Evolutionary conservation across 2,329 filamentous ascomycete genomes (phyloP).

Genomic region (Talaromyces islandicus): DNA sequence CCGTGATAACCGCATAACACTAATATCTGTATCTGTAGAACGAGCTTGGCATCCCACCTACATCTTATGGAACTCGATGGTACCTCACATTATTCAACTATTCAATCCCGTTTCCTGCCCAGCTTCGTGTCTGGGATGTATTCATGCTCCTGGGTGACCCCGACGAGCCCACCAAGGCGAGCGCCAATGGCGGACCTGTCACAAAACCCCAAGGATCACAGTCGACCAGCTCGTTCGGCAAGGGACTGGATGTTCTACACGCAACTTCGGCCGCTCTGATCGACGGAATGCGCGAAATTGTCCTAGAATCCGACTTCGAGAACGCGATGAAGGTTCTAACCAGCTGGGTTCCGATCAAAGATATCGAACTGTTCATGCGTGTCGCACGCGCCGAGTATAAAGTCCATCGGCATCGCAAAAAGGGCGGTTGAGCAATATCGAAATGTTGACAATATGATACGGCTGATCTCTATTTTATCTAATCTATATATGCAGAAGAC

Average conservation of each 20-base stretch:
- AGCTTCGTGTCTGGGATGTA: conserved; percentile 94
- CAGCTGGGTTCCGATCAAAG: conserved; percentile 86
- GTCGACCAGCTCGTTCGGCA: conserved; percentile 41
- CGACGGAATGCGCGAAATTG: conserved; percentile 79
- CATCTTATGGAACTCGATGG: conserved; percentile 94
- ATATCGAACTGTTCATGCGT: conserved; percentile 88
- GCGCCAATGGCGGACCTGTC: not conserved
- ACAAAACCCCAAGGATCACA: not conserved
- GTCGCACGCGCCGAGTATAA: conserved; percentile 86
- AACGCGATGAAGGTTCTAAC: conserved; percentile 97
- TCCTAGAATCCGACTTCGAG: conserved; percentile 92
- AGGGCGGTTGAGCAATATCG: conserved; percentile 10
- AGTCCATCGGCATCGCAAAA: conserved; percentile 48
- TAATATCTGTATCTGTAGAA: conserved; percentile 41
- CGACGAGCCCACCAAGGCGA: conserved; percentile 35
- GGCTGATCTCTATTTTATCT: not conserved
- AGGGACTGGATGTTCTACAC: conserved; percentile 80
- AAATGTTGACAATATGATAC: not conserved
- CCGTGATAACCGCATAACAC: conserved; percentile 5
- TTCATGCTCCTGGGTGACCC: conserved; percentile 88
- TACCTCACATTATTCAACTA: conserved; percentile 97
- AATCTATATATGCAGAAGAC: not conserved
- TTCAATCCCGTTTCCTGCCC: conserved; percentile 87
- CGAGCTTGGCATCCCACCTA: conserved; percentile 74
- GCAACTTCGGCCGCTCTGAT: conserved; percentile 85